These are phyloP conservation scores for Annulohypoxylon moriforme DNA, from an alignment of 495 filamentous ascomycete genomes.

Conservation along the genomic window DNA sequence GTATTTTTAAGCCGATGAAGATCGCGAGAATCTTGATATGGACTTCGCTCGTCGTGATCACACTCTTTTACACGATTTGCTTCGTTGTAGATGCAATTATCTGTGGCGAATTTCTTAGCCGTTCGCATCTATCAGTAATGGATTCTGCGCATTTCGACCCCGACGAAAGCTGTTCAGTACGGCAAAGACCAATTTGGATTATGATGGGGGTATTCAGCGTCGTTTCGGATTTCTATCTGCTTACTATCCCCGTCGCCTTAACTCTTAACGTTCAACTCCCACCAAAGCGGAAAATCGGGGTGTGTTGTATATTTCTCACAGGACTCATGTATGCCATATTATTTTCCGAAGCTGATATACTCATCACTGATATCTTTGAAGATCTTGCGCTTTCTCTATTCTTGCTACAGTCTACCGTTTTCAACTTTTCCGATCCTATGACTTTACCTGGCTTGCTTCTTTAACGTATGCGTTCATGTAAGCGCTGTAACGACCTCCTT, in stretches of 20 bases:
- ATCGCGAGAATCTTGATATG: neutral
- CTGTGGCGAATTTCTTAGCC: neutral
- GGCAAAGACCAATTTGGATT: neutral
- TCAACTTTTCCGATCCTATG: neutral
- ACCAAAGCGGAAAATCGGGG: neutral
- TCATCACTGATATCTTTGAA: neutral
- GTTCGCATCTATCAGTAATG: neutral
- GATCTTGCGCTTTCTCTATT: neutral
- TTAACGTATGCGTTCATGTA: constrained; percentile 7
- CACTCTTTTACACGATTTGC: neutral
- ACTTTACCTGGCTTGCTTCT: neutral
- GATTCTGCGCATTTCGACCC: neutral
- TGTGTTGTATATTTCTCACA: constrained; percentile 2
- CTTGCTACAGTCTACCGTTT: neutral
- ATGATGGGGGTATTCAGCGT: neutral
- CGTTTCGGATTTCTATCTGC: neutral
- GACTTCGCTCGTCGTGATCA: neutral
- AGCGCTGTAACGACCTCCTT: neutral
- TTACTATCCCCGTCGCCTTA: neutral
- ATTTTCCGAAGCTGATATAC: neutral
- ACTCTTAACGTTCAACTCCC: constrained; percentile 3
- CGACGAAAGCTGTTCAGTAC: neutral
- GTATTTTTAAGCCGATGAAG: neutral
- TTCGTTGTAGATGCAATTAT: neutral
- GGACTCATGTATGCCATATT: neutral